Base-by-base conservation (phyloP, 371 early-diverging fungal genomes). In the Circinella umbellata region DNA sequence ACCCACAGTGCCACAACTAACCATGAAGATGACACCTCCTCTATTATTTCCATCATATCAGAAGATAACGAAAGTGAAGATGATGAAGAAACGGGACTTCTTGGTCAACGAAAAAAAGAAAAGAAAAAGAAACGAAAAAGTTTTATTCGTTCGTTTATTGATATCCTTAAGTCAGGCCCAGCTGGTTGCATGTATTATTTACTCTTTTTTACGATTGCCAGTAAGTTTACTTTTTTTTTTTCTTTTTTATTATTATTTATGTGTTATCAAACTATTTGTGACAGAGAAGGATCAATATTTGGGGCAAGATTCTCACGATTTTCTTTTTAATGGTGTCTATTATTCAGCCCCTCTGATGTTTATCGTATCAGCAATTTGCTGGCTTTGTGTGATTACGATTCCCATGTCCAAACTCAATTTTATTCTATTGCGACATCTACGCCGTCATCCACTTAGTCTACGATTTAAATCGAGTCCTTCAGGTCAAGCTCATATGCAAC, bases 361-460 rank as follows among this genome's bases (percentile, higher is more conserved):
- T 14, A 54, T 92, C 0, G 93, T 94, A 7, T 90, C 94, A 9
- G 84, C 89, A 9, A 70, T 93, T 11, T 94, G 96, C 76, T 96
- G 95, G 92, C 88, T 97, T 69, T 87, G 90, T 47, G 95, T 98
- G 53, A 83, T 96, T 48, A 91, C 95, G 0, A 90, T 98, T 53
- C 98, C 99, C 4, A 98, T 97, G 98, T 96, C 95, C 51, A 96
- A 95, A 76, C 88, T 97, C 27, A 93, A 89, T 48, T 94, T 88
- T 71, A 91, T 93, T 18, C 79, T 96, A 37, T 81, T 86, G 35
- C 84, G 89, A 39, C 93, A 94, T 70, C 80, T 96, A 36, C 87
- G 92, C 51, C 90, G 89, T 46, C 90, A 94, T 75, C 97, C 96
- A 37, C 81, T 96, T 61, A 86, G 88, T 63, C 47, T 80, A 75